Evolutionary conservation across 2,329 filamentous ascomycete species (phyloP), one percentile per base, ranked within the genome.

Genomic region (Coniochaeta sp.): DNA sequence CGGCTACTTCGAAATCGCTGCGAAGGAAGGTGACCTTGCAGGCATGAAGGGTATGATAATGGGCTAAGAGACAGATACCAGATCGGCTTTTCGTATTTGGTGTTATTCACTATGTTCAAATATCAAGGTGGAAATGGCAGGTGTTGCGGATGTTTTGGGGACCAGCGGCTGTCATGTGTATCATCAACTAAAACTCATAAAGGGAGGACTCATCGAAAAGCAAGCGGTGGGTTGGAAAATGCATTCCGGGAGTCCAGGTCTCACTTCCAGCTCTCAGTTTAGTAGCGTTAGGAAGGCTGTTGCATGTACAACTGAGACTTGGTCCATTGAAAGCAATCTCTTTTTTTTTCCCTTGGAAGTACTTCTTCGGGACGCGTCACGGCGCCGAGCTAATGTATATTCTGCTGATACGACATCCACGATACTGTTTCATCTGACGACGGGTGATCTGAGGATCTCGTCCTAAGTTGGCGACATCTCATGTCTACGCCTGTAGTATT

Each of bases 1-100:
- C 77, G 91, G 93, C 66, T 99, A 99, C 81, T 99, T 99, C 71
- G 95, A 99, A 77, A 99, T 99, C 71, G 95, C 95, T 26, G 96
- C 96, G 71, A 97, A 97, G 80, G 95, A 99, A 79, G 95, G 95
- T 70, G 95, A 99, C 74, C 88, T 98, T 77, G 84, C 88, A 63
- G 91, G 91, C 67, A 86, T 88, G 84, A 87, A 88, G 76, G 86
- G 86, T 61, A 87, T 88, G 84, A 82, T 88, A 64, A 87, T 88
- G 85, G 85, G 85, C 69, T 88, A 82, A 81, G 26, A 14, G 8
- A 19, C 1, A 26, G 36, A 33, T 19, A 50, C 34, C 36, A 44
- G 55, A 59, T 44, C 34, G 28, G n/a, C 12, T 28, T 58, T 31
- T 56, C 54, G 31, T 38, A 56, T 58, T 58, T 33, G 34, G 56